Percentiles rank a stretch among this genome's conserved stretches.
Conservation (phyloP, 169 alveolate species). For the Eimeria falciformis region DNA sequence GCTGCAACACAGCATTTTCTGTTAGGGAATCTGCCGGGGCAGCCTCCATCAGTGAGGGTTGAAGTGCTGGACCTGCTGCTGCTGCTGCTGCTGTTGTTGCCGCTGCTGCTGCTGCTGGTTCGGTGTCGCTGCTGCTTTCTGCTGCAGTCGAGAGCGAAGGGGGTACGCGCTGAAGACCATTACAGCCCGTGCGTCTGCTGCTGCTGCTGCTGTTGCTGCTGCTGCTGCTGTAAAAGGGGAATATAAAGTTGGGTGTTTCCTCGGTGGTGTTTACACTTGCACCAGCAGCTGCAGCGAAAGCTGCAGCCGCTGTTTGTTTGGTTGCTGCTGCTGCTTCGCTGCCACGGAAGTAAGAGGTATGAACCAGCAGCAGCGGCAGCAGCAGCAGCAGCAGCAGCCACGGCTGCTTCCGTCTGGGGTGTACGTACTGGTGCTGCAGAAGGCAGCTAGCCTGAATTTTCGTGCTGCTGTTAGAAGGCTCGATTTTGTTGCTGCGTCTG, state of each 20-base stretch:
- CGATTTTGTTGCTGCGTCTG: no score
- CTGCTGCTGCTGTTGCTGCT: no score
- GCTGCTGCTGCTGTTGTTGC: constrained; percentile 19
- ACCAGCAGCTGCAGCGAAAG: constrained; percentile 2
- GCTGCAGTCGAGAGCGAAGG: not conserved
- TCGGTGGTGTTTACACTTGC: no score
- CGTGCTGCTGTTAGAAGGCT: no score
- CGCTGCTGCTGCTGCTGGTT: constrained; percentile 25
- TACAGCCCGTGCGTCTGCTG: not conserved
- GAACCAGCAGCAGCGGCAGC: no score
- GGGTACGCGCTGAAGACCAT: not conserved
- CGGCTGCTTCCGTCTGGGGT: not conserved
- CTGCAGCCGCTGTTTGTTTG: not conserved
- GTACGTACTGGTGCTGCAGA: no score
- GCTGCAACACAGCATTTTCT: not conserved
- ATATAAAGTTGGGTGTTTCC: no score
- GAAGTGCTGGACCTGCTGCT: not conserved
- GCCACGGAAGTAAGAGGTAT: no score
- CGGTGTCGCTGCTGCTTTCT: constrained; percentile 14
- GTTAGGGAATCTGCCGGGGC: no score
- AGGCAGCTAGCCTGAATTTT: no score
- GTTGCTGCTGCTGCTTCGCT: not conserved
- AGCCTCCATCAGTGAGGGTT: not conserved
- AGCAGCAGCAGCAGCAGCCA: no score
- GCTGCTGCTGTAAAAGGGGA: no score